Conservation (phyloP, 441 rosid species). For the Erysimum cheiri region DNA sequence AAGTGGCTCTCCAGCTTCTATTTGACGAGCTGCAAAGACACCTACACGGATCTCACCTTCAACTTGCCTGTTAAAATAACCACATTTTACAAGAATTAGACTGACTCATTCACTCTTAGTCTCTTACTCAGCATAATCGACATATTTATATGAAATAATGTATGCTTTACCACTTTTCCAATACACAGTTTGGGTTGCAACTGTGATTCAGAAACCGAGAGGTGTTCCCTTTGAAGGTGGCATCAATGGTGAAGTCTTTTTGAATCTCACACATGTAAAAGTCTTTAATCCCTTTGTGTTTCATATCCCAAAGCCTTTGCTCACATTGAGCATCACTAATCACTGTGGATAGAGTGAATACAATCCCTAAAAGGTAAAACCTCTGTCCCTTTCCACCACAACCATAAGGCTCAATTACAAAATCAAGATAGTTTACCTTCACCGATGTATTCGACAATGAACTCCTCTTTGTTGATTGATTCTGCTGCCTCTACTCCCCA, state of each 20-base stretch:
- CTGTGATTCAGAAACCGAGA: constrained; percentile 96
- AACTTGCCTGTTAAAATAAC: constrained; percentile 68
- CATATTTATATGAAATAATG: background rate
- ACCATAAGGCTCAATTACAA: constrained; percentile 3
- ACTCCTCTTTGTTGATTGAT: constrained; percentile 74
- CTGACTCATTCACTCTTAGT: constrained; percentile 3
- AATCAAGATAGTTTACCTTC: constrained; percentile 67
- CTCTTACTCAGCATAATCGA: constrained; percentile 3
- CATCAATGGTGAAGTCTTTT: constrained; percentile 94
- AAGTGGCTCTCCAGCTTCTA: constrained; percentile 81
- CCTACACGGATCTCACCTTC: constrained; percentile 95
- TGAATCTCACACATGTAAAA: constrained; percentile 99
- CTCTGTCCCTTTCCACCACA: constrained; percentile 8
- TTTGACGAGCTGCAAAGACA: constrained; percentile 85
- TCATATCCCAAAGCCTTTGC: constrained; percentile 99
- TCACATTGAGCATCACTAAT: constrained; percentile 86
- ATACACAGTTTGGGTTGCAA: constrained; percentile 84
- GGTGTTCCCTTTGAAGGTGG: constrained; percentile 90
- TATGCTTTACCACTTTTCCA: constrained; percentile 87
- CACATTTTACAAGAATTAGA: constrained; percentile 18
- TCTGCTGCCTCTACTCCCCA: constrained; percentile 98
- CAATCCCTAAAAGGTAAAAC: constrained; percentile 1
- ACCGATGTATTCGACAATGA: constrained; percentile 89
- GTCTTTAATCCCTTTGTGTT: constrained; percentile 72
- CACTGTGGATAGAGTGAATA: constrained; percentile 56